Percentiles rank a stretch among this genome's conserved stretches.
Conservation (phyloP, 2,329 filamentous ascomycete species). For the Cytospora piceicola region DNA sequence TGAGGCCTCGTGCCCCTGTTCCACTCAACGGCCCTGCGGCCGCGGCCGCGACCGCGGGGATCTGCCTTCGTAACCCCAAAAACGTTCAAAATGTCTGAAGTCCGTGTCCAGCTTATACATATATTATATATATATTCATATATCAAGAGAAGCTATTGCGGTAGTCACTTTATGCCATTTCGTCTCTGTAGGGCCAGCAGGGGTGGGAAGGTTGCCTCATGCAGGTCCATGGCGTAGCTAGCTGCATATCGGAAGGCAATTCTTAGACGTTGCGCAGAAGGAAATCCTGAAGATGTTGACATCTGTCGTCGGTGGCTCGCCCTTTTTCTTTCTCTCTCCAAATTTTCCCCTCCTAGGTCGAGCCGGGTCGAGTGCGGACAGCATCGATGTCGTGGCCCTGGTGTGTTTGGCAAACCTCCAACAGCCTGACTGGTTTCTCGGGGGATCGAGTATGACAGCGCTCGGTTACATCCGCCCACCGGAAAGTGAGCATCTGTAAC, state of each 20-base stretch:
- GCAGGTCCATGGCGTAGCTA: not conserved
- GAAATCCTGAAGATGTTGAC: not conserved
- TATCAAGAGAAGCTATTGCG: not conserved
- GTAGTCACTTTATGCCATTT: not conserved
- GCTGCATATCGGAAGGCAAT: not conserved
- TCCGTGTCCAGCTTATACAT: not conserved
- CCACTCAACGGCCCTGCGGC: not conserved
- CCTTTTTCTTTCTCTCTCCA: too few relatives aligned
- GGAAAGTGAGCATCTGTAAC: not conserved
- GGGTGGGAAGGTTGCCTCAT: not conserved
- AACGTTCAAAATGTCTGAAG: not conserved
- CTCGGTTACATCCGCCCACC: conserved; percentile 17
- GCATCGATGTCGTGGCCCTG: conserved; percentile 5
- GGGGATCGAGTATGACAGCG: conserved; percentile 16
- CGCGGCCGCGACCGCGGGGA: not conserved
- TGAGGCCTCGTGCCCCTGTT: not conserved
- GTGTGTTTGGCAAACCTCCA: not conserved
- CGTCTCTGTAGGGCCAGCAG: not conserved
- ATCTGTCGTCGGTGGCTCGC: not conserved
- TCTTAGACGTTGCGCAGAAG: not conserved
- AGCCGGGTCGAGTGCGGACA: not conserved
- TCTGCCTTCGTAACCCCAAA: not conserved
- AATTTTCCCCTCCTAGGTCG: too few relatives aligned
- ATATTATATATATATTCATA: not conserved
- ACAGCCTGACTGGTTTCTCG: not conserved